Percentiles rank a stretch among this genome's conserved stretches.
Evolutionary conservation across 2,329 filamentous ascomycete genomes (phyloP).

Genomic region (Aspergillus sp.): DNA sequence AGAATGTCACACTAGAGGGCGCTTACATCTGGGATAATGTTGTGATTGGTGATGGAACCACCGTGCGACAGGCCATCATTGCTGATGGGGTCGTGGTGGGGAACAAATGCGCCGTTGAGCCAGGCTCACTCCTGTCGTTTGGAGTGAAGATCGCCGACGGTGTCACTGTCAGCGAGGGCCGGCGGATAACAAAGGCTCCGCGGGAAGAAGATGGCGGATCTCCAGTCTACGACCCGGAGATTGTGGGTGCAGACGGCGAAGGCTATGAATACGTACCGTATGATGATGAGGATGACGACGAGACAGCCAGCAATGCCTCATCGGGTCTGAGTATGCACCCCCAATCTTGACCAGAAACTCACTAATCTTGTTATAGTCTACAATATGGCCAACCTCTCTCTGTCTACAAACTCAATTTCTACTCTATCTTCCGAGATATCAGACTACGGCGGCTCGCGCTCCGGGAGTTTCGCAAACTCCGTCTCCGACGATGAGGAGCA

Average conservation of each 20-base stretch:
- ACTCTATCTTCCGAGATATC: conserved; percentile 63
- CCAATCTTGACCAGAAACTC: neutral
- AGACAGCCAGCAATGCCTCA: conserved; percentile 65
- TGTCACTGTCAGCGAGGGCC: conserved; percentile 48
- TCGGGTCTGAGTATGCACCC: conserved; percentile 41
- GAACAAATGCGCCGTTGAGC: conserved; percentile 68
- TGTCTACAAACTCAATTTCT: conserved; percentile 63
- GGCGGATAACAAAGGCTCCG: conserved; percentile 51
- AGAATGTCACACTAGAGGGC: conserved; percentile 76
- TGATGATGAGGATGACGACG: conserved; percentile 68
- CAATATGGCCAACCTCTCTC: conserved; percentile 52
- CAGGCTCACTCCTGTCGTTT: conserved; percentile 79
- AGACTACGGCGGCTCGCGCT: conserved; percentile 59
- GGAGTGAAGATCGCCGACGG: conserved; percentile 73
- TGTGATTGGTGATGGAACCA: conserved; percentile 73
- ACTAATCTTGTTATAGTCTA: conserved; percentile 47
- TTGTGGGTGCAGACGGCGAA: conserved; percentile 63
- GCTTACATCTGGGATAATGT: conserved; percentile 89
- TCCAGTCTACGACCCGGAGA: conserved; percentile 51
- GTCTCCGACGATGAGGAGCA: conserved; percentile 66
- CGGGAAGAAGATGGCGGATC: conserved; percentile 49
- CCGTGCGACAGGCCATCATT: conserved; percentile 73
- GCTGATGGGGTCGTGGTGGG: conserved; percentile 75
- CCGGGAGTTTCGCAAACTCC: conserved; percentile 74
- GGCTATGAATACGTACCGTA: conserved; percentile 69